Percentiles rank a stretch among this genome's conserved stretches.
phyloP scores from a whole-genome alignment of 768 basidiomycete species.

The Kondoa subrosea region DNA sequence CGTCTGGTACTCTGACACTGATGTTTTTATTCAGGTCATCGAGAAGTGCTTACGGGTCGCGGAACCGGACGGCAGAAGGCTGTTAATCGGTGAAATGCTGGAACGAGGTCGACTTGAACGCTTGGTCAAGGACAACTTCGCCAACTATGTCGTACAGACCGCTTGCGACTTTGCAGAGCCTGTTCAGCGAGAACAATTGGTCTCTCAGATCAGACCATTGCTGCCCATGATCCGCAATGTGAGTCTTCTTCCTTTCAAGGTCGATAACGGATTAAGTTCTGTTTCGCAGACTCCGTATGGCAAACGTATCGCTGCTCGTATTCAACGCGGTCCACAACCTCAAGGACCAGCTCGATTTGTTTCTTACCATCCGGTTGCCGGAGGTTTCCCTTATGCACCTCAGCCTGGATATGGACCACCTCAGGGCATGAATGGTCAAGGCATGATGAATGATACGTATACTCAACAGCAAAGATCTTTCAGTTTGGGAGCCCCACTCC shows the following conservation, averaged over 20 bases:
- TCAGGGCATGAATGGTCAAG: neutral
- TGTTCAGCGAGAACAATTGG: slow-evolving; percentile 60
- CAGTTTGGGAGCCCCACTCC: neutral
- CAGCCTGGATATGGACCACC: no score
- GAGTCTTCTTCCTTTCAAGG: neutral
- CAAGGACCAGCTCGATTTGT: neutral
- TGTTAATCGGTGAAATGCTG: slow-evolving; percentile 83
- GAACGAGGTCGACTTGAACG: slow-evolving; percentile 92
- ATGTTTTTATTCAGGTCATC: slow-evolving; percentile 10
- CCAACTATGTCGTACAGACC: slow-evolving; percentile 44
- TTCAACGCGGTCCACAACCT: slow-evolving; percentile 49
- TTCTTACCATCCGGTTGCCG: neutral
- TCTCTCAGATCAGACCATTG: slow-evolving; percentile 96
- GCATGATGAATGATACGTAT: neutral
- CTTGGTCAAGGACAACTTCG: slow-evolving; percentile 72
- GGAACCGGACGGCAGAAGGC: slow-evolving; percentile 81
- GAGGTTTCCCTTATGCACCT: neutral
- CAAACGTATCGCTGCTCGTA: slow-evolving; percentile 95
- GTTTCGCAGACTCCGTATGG: slow-evolving; percentile 63
- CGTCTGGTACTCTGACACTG: slow-evolving; percentile 21
- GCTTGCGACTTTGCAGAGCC: slow-evolving; percentile 95
- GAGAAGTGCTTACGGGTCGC: slow-evolving; percentile 68
- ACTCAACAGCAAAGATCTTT: neutral
- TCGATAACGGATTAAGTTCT: neutral
- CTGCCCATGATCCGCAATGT: slow-evolving; percentile 85